These are phyloP conservation scores for Crithidia brevicula DNA, from an alignment of 208 protist genomes.

Conservation along the genomic window DNA sequence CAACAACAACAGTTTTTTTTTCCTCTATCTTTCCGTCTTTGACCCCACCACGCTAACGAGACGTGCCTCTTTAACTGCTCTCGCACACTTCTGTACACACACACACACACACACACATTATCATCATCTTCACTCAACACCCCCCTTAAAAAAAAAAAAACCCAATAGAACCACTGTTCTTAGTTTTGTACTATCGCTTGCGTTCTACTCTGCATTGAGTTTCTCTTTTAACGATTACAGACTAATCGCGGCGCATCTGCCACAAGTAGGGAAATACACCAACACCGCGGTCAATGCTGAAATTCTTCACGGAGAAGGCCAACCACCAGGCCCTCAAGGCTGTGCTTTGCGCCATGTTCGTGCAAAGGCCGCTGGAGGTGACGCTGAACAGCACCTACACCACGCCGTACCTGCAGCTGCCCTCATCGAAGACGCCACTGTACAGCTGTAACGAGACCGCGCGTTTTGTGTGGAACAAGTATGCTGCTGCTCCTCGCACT, in stretches of 20 bases:
- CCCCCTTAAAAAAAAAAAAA: not conserved
- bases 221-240: no score
- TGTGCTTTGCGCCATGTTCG: slow-evolving; percentile 63
- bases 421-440: slow-evolving; percentile 50
- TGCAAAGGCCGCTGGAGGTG: slow-evolving; percentile 64
- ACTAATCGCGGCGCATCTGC: no score
- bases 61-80: no score
- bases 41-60: no score
- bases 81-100: not conserved
- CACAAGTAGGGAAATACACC: no score
- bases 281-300: slow-evolving; percentile 38
- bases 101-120: not conserved
- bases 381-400: slow-evolving; percentile 67
- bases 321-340: slow-evolving; percentile 90
- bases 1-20: not conserved
- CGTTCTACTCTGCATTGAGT: slow-evolving; percentile 6
- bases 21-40: no score
- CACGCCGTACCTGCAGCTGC: slow-evolving; percentile 62
- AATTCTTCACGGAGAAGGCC: slow-evolving; percentile 86
- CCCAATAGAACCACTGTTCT: not conserved
- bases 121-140: no score
- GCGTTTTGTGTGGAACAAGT: slow-evolving; percentile 32
- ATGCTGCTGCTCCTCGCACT: slow-evolving; percentile 1
- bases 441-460: slow-evolving; percentile 80
- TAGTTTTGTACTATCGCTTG: not conserved